phyloP scores from a whole-genome alignment of 345 rosid species.

The Gossypium turneri region DNA sequence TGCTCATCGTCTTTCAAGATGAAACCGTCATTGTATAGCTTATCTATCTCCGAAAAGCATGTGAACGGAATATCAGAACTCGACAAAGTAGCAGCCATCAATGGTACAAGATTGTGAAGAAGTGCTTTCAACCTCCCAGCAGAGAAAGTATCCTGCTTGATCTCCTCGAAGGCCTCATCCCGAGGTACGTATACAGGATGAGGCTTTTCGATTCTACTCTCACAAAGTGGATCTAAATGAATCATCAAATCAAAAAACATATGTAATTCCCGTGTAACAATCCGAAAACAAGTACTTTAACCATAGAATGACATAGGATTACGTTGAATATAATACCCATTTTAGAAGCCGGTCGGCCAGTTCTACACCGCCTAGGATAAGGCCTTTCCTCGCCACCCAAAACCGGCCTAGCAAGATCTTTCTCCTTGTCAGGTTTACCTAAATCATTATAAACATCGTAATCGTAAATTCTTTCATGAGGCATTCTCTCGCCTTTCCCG shows the following conservation, averaged over 20 bases:
- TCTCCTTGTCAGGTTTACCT: constrained; percentile 78
- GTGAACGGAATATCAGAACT: constrained; percentile 73
- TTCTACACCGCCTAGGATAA: constrained; percentile 91
- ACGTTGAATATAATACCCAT: constrained; percentile 39
- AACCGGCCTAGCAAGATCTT: constrained; percentile 64
- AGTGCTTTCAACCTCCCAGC: constrained; percentile 84
- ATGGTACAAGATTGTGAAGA: constrained; percentile 88
- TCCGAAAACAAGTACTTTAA: not conserved
- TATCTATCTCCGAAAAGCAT: constrained; percentile 92
- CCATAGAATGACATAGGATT: not conserved
- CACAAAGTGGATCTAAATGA: constrained; percentile 51
- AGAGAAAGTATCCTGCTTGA: constrained; percentile 72
- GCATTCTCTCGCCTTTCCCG: constrained; percentile 69
- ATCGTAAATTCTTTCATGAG: constrained; percentile 75
- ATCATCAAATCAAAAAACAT: not conserved
- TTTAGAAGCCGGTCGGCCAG: constrained; percentile 67
- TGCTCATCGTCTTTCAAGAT: constrained; percentile 48
- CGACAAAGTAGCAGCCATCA: constrained; percentile 70
- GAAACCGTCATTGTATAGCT: constrained; percentile 57
- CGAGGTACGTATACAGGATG: constrained; percentile 86
- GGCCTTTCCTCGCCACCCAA: constrained; percentile 60
- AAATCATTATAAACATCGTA: constrained; percentile 77
- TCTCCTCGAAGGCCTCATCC: constrained; percentile 92
- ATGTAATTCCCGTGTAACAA: not conserved
- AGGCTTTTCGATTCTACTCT: constrained; percentile 79